Evolutionary conservation across 148 eudicot species (phyloP).

Genomic region (Dianthus caryophyllus): DNA sequence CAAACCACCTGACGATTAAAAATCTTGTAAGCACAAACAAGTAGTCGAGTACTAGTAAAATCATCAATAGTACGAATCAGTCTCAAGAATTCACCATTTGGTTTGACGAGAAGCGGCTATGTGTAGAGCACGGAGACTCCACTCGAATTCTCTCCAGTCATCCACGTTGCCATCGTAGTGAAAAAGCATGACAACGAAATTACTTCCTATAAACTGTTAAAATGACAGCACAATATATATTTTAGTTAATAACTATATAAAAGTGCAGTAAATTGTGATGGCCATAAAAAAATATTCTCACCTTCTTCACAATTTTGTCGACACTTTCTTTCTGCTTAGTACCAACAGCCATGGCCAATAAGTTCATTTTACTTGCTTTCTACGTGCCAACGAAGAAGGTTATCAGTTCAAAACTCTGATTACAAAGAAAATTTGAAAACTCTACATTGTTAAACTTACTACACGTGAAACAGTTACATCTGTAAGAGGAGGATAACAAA

Average conservation of each 20-base stretch:
- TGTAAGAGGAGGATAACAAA: too few species aligned
- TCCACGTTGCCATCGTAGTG: constrained; percentile 65
- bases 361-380: constrained; percentile 33
- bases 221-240: neutral
- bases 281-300: constrained; percentile 13
- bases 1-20: constrained; percentile 58
- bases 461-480: too few species aligned
- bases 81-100: constrained; percentile 41
- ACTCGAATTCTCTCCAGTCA: constrained; percentile 55
- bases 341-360: constrained; percentile 68
- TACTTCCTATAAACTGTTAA: constrained; percentile 43
- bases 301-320: constrained; percentile 53
- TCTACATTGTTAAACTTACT: too few species aligned
- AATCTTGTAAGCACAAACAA: neutral
- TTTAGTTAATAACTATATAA: neutral
- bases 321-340: constrained; percentile 54
- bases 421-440: neutral
- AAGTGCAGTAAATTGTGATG: neutral
- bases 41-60: too few species aligned
- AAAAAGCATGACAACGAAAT: constrained; percentile 62
- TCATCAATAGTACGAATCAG: neutral
- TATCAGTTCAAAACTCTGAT: neutral
- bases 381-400: constrained; percentile 5
- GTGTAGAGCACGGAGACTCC: constrained; percentile 52
- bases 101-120: constrained; percentile 61